phyloP scores from a whole-genome alignment of 768 basidiomycete genomes.

The Amanita molliuscula region DNA sequence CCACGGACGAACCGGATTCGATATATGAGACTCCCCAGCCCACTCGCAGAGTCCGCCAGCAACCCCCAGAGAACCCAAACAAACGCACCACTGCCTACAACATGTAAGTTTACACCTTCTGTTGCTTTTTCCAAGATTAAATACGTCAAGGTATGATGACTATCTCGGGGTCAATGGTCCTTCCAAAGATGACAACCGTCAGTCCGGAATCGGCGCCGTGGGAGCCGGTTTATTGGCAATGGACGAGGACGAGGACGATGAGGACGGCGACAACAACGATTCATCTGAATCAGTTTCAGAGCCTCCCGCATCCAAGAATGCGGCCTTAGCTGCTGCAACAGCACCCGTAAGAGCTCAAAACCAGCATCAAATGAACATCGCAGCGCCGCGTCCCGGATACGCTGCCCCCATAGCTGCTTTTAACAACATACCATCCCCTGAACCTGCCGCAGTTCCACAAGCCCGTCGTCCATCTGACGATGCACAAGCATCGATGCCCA shows the following conservation, averaged over 20 bases:
- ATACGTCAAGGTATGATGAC: constrained; percentile 45
- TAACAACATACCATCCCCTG: constrained; percentile 38
- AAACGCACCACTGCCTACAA: constrained; percentile 53
- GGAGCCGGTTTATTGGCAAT: constrained; percentile 23
- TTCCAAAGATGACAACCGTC: constrained; percentile 24
- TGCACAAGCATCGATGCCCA: constrained; percentile 10
- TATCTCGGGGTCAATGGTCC: constrained; percentile 30
- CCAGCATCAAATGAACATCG: constrained; percentile 27
- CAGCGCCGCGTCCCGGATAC: constrained; percentile 66
- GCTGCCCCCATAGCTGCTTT: constrained; percentile 60
- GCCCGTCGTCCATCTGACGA: constrained; percentile 16
- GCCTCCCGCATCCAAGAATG: constrained; percentile 23
- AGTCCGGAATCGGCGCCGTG: constrained; percentile 44
- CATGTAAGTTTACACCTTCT: constrained; percentile 37
- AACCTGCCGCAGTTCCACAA: constrained; percentile 27
- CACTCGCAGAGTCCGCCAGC: constrained; percentile 32
- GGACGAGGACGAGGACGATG: constrained; percentile 9
- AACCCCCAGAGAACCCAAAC: constrained; percentile 40
- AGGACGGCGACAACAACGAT: constrained; percentile 19
- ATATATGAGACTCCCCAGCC: constrained; percentile 39
- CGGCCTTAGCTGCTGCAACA: constrained; percentile 26
- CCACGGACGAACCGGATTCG: constrained; percentile 58
- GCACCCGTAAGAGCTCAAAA: constrained; percentile 6
- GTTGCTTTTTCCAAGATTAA: constrained; percentile 6
- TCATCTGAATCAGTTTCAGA: constrained; percentile 13